Conservation (phyloP, 179 eudicot species). For the Patellifolia procumbens region DNA sequence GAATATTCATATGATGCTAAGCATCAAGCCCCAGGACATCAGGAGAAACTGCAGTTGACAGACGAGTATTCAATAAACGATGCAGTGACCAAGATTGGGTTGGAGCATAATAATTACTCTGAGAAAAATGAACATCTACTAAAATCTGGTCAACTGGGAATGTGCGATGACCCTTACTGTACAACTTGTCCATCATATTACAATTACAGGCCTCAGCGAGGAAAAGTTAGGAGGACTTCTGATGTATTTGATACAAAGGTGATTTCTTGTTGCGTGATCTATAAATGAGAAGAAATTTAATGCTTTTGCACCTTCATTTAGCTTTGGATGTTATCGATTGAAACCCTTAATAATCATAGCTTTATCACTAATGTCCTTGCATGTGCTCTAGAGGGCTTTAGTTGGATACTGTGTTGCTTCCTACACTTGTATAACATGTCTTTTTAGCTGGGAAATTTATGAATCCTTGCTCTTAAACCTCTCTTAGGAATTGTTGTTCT, state of each 20-base stretch:
- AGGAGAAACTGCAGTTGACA: slow-evolving; percentile 25
- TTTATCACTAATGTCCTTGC: no score
- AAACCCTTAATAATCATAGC: no score
- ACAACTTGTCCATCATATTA: slow-evolving; percentile 70
- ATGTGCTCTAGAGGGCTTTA: no score
- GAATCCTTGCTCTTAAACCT: no score
- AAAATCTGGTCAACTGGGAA: slow-evolving; percentile 76
- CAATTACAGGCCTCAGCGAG: slow-evolving; percentile 32
- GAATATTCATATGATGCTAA: slow-evolving; percentile 34
- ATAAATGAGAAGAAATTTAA: no score
- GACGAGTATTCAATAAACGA: slow-evolving; percentile 38
- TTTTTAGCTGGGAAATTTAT: no score
- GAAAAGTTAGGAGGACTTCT: slow-evolving; percentile 35
- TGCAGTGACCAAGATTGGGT: slow-evolving; percentile 30
- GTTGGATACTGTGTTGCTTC: no score
- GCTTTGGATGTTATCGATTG: no score
- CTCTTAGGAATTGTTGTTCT: no score
- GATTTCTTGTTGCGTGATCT: slow-evolving; percentile 1
- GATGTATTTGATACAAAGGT: slow-evolving; percentile 60
- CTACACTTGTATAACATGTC: no score
- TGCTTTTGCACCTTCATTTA: no score
- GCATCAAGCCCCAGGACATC: slow-evolving; percentile 25
- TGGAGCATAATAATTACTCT: slow-evolving; percentile 28
- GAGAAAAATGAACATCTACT: slow-evolving; percentile 58
- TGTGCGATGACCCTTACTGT: slow-evolving; percentile 85